phyloP scores from a whole-genome alignment of 2,329 filamentous ascomycete genomes.

The Orbilia ellipsospora region DNA sequence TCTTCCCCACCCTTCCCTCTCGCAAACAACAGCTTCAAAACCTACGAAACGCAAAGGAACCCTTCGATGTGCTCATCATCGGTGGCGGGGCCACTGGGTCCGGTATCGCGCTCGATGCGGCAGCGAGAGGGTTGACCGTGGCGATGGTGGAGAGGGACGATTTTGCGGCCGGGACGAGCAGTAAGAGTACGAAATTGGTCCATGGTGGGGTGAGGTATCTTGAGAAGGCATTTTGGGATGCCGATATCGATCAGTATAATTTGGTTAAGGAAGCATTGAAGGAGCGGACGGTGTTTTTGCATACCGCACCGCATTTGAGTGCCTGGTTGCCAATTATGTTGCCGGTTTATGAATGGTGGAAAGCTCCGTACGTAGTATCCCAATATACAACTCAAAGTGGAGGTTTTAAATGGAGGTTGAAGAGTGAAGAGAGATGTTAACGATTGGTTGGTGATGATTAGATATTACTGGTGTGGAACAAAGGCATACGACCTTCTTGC shows the following conservation, averaged over 20 bases:
- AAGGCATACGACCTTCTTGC: constrained; percentile 88
- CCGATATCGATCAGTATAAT: constrained; percentile 78
- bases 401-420: neutral
- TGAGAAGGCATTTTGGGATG: constrained; percentile 79
- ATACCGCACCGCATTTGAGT: constrained; percentile 78
- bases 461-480: constrained; percentile 78
- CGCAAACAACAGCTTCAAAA: constrained; percentile 43
- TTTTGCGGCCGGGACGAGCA: constrained; percentile 78
- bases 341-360: constrained; percentile 79
- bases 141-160: constrained; percentile 78
- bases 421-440: neutral
- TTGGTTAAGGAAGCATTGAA: constrained; percentile 78
- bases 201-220: constrained; percentile 79
- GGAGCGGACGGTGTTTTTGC: constrained; percentile 79
- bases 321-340: constrained; percentile 81
- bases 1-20: constrained; percentile 46
- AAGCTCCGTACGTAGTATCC: constrained; percentile 67
- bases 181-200: constrained; percentile 81
- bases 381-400: neutral
- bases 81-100: constrained; percentile 77
- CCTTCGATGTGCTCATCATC: constrained; percentile 76
- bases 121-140: constrained; percentile 76
- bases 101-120: constrained; percentile 78
- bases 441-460: constrained; percentile 18
- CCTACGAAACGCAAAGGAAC: constrained; percentile 55